These are phyloP conservation scores for Verticillium klebahnii DNA, from an alignment of 2,329 filamentous ascomycete species.

Conservation along the genomic window DNA sequence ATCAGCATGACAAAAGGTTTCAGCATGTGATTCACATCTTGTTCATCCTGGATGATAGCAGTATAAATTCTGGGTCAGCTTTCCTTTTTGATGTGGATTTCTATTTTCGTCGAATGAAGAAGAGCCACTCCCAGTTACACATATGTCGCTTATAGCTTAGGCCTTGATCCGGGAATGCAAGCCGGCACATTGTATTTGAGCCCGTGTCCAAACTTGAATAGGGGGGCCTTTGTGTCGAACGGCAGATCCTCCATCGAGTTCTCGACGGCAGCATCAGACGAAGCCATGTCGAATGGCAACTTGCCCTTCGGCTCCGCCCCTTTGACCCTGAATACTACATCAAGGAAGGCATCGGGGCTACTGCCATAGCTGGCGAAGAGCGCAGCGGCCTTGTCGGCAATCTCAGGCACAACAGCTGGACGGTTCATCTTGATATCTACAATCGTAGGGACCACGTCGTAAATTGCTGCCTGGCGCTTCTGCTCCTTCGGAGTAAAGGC, in stretches of 20 bases:
- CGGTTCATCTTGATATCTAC: conserved; percentile 40
- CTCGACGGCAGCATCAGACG: conserved; percentile 36
- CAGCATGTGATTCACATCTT: too few relatives aligned
- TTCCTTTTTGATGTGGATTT: too few relatives aligned
- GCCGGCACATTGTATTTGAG: conserved; percentile 15
- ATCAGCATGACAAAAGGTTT: too few relatives aligned
- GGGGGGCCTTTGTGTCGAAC: conserved; percentile 20
- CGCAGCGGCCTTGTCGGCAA: conserved; percentile 31
- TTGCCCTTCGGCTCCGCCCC: conserved; percentile 28
- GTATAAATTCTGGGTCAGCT: too few relatives aligned
- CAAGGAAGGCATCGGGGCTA: conserved; percentile 34
- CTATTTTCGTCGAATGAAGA: too few relatives aligned
- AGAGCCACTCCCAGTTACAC: too few relatives aligned
- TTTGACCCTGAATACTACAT: conserved; percentile 33
- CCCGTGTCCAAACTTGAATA: conserved; percentile 25
- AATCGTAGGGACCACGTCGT: conserved; percentile 30
- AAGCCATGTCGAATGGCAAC: conserved; percentile 41
- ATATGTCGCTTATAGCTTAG: neutral
- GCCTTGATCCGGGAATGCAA: neutral
- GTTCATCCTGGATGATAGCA: too few relatives aligned
- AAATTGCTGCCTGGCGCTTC: conserved; percentile 25
- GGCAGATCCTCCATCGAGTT: conserved; percentile 21
- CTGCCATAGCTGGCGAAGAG: conserved; percentile 36
- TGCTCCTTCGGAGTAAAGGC: conserved; percentile 29
- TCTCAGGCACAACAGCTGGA: conserved; percentile 34